A percentile compares a stretch with the other conserved stretches of the same genome.
phyloP scores from a whole-genome alignment of 257 asterid genomes.

The Linderniella brevidens region DNA sequence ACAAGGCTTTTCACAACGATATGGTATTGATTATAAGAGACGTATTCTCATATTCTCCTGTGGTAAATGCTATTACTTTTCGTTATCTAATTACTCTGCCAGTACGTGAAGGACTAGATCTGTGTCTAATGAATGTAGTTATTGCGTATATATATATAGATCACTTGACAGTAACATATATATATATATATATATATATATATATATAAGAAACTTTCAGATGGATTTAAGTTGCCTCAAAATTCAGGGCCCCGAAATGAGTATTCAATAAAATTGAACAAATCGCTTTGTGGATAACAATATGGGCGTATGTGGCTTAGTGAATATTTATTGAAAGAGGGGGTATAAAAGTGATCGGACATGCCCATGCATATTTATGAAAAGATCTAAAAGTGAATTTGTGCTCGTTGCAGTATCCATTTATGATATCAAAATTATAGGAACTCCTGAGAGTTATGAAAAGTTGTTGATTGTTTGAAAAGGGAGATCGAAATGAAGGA shows the following conservation, averaged over 20 bases:
- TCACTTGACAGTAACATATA: background rate
- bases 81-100: no score
- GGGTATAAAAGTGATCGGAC: no score
- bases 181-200: background rate
- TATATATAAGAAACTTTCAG: background rate
- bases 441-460: background rate
- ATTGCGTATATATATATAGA: background rate
- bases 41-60: no score
- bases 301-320: background rate
- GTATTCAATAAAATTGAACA: background rate
- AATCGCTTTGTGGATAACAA: constrained; percentile 1
- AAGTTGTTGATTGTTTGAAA: background rate
- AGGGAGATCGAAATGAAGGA: background rate
- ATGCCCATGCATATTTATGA: background rate
- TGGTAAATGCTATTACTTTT: no score
- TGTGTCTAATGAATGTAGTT: no score
- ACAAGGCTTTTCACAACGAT: no score
- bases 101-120: no score
- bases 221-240: no score
- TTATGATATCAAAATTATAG: no score
- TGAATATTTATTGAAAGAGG: no score
- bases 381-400: background rate
- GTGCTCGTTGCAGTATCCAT: no score
- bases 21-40: no score
- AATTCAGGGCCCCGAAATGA: background rate